Conservation (phyloP, 345 rosid genomes). For the Citrus glauca region DNA sequence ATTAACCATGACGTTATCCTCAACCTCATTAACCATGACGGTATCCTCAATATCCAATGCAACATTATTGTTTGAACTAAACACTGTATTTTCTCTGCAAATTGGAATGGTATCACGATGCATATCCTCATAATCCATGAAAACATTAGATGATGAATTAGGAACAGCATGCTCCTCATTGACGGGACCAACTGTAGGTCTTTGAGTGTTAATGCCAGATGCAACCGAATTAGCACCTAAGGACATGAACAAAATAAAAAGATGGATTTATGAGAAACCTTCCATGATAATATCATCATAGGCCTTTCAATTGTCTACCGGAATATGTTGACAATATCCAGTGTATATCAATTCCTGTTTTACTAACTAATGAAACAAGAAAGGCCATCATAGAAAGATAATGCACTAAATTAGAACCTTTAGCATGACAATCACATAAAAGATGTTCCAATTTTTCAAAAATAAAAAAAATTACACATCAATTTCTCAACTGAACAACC, state of each 20-base stretch:
- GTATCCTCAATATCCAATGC: conserved; percentile 28
- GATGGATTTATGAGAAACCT: background rate
- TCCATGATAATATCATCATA: conserved; percentile 4
- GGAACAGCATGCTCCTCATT: conserved; percentile 21
- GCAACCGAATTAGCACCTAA: conserved; percentile 36
- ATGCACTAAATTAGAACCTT: background rate
- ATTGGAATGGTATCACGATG: conserved; percentile 29
- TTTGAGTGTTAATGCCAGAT: conserved; percentile 27
- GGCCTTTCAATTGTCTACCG: background rate
- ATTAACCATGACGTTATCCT: conserved; percentile 36
- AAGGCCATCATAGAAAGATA: background rate
- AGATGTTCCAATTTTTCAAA: background rate
- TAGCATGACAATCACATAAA: background rate
- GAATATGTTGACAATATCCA: background rate
- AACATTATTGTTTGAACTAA: conserved; percentile 23
- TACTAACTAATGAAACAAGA: background rate
- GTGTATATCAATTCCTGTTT: background rate
- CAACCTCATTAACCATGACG: conserved; percentile 40
- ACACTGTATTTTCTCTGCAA: conserved; percentile 18
- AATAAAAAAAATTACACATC: background rate
- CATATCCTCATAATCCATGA: conserved; percentile 44
- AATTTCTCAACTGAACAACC: conserved; percentile 3
- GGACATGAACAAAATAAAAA: conserved; percentile 3
- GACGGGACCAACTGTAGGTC: conserved; percentile 27
- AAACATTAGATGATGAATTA: conserved; percentile 38